Evolutionary conservation across 208 protist genomes (phyloP).

Genomic region (Trypanosoma mega): DNA sequence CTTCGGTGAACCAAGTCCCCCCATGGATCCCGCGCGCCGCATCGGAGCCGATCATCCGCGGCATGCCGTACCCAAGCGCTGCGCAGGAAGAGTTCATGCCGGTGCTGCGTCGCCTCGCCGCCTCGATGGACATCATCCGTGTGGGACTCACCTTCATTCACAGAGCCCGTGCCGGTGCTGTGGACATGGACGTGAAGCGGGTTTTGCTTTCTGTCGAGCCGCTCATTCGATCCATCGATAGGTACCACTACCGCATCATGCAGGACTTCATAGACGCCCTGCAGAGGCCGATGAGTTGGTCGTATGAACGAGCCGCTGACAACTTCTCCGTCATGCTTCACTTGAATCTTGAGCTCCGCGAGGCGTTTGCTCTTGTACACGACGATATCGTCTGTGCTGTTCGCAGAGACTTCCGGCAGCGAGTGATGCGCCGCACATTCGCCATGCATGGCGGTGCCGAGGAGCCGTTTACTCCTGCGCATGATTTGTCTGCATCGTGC

Average conservation of each 20-base stretch:
- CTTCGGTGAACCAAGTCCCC: conserved; percentile 22
- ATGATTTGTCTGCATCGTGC: not conserved
- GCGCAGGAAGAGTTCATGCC: conserved; percentile 47
- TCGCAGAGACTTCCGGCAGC: conserved; percentile 24
- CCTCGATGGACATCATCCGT: conserved; percentile 49
- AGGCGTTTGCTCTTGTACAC: conserved; percentile 33
- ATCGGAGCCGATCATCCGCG: conserved; percentile 41
- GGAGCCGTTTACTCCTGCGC: not conserved
- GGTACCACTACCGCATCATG: conserved; percentile 29
- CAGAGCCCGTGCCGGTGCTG: conserved; percentile 30
- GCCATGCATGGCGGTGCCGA: not conserved
- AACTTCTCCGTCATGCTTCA: conserved; percentile 42
- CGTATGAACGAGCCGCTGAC: conserved; percentile 17
- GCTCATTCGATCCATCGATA: conserved; percentile 35
- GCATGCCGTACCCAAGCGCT: conserved; percentile 40
- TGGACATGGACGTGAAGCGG: conserved; percentile 22
- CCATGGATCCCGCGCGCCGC: conserved; percentile 40
- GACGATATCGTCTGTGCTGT: conserved; percentile 34
- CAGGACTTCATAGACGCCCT: conserved; percentile 54
- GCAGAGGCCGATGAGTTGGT: conserved; percentile 36
- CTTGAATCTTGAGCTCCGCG: conserved; percentile 32
- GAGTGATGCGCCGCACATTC: conserved; percentile 35
- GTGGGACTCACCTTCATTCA: conserved; percentile 37
- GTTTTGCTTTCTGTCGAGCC: conserved; percentile 42
- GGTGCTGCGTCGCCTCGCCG: conserved; percentile 49